Evolutionary conservation across 371 early-diverging fungal species (phyloP), one percentile per base, ranked within the genome.

Genomic region (Mucor ambiguus): DNA sequence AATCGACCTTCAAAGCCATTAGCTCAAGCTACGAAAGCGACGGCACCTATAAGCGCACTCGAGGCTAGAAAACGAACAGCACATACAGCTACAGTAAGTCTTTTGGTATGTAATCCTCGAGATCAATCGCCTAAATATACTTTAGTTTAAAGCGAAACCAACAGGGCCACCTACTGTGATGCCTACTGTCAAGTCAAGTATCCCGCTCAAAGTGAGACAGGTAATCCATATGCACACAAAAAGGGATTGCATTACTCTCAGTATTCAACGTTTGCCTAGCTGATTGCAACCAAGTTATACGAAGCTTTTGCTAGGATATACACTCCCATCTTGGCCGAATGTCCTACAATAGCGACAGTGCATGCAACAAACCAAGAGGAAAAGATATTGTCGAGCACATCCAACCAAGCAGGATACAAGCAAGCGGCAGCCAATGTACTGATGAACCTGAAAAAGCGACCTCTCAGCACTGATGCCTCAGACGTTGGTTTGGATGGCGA

Each of bases 401-500:
- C 72, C 44, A 78, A 78, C 33, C 46, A 60, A 30, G 76, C 79
- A 3, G 85, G 83, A 11, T 87, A 87, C 56, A 82, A 85, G 26
- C 79, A 81, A 26, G 67, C 74, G 29, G 82, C 87, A 2, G 71
- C 77, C 22, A 72, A 73, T 0, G 69, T 70, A n/a, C 56, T 87
- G 20, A 76, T 79, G 67, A 67, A 74, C 8, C 66, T 87, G 12
- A 87, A 87, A 57, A 82, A 81, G 55, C 63, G 85, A 26, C 77
- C 84, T 1, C 57, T 60, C 0, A 75, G 83, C 16, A 60, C 43
- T 0, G 55, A 68, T 18, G 58, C 58, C 0, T 35, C 62, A 0
- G 85, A 86, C 61, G 65, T 82, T n/a, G 87, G 85, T 1, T 74
- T 85, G 12, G 82, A 81, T 55, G 83, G 82, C 2, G 83, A 76